Evolutionary conservation across 2,329 filamentous ascomycete species (phyloP).

Genomic region (Fusarium xylarioides): DNA sequence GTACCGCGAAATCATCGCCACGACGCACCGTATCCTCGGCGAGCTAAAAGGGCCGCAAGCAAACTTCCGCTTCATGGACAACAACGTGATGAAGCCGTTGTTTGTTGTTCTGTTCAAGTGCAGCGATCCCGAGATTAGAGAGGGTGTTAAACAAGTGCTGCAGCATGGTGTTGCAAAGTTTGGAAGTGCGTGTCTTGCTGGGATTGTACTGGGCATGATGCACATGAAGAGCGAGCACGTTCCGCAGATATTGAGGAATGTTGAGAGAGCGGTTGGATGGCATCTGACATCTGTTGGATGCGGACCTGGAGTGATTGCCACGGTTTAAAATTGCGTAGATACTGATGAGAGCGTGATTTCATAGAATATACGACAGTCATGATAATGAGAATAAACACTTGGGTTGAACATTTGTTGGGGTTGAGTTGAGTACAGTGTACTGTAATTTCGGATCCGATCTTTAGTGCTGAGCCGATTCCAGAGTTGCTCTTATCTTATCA

Average conservation of each 20-base stretch:
- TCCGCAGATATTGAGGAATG: constrained; percentile 27
- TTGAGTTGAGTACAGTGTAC: neutral
- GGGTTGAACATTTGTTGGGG: neutral
- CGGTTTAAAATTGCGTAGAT: neutral
- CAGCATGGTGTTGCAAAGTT: constrained; percentile 5
- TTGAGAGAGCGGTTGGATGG: constrained; percentile 35
- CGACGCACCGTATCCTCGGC: constrained; percentile 5
- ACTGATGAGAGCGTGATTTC: neutral
- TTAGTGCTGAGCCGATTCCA: neutral
- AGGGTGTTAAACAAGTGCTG: constrained; percentile 16
- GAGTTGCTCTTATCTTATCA: neutral
- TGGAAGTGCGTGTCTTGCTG: constrained; percentile 11
- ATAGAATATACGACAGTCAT: neutral
- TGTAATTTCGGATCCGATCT: neutral
- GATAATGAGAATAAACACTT: neutral
- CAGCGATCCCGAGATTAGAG: constrained; percentile 16
- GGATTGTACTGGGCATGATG: constrained; percentile 29
- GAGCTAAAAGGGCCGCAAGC: neutral
- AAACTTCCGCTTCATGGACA: constrained; percentile 17
- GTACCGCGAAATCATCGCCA: constrained; percentile 32
- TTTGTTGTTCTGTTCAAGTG: constrained; percentile 35
- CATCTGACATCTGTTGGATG: constrained; percentile 23
- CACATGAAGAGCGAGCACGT: constrained; percentile 11
- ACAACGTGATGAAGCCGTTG: constrained; percentile 31
- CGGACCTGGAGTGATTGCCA: constrained; percentile 9